Evolutionary conservation across 257 asterid genomes (phyloP), one percentile per base, ranked within the genome.

Genomic region (Plantago ovata): DNA sequence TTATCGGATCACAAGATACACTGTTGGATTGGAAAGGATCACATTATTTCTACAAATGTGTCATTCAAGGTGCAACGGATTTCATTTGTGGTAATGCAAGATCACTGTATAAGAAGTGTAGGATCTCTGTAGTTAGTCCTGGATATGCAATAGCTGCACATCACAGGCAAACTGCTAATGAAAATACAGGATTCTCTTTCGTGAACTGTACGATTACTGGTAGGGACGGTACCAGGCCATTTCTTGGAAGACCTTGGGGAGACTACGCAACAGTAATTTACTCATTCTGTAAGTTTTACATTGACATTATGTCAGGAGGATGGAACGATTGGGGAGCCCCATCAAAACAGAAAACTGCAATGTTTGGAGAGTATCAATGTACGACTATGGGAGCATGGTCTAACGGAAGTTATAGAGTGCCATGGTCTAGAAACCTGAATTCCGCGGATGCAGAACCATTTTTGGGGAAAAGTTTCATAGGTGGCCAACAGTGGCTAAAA

Each of bases 221-320:
- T 3, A 88, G 86, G 32, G 3, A 2, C 13, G 61, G 32, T 13
- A 84, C 85, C 9, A 24, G 32, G 32, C 56, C 79, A 3, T 5
- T n/a, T n/a, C 36, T 89, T 79, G 95, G 92, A 7, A 79, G 97
- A 72, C 89, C 97, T 9, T 85, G 92, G 95, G 94, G 95, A 39
- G 66, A 72, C 5, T 81, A 81, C 49, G 79, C 97, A 9, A 48
- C 72, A 38, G 65, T 77, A 3, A 69, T 74, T 19, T 89, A 65
- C 65, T 70, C 94, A 0, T 69, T 72, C 8, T 62, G 83, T 16
- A 36, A 72, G 38, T 57, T 89, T 19, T 65, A 76, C 36, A 39
- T 49, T 6, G 53, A 77, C 43, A 61, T 89, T 1, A 39, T 36
- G 4, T 80, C 92, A 0, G 53, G 51, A 28, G 95, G 95, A 50